These are phyloP conservation scores for Pseudoperonospora humuli DNA, from an alignment of 352 stramenopile genomes.

Conservation along the genomic window DNA sequence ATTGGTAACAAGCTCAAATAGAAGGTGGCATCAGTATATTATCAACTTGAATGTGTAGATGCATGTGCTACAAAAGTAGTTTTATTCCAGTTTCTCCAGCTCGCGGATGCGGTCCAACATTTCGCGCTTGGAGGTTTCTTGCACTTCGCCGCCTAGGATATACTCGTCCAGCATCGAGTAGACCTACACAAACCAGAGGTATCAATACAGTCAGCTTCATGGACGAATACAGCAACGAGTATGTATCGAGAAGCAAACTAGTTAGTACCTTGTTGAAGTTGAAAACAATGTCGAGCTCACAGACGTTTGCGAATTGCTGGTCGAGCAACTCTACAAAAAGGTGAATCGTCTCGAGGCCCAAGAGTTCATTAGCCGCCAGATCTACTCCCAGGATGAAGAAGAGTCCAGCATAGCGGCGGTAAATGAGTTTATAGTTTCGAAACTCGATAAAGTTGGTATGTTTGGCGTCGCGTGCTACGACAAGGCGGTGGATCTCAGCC, in stretches of 20 bases:
- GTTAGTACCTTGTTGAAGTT: slow-evolving; percentile 97
- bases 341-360: slow-evolving; percentile 97
- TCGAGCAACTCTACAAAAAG: slow-evolving; percentile 98
- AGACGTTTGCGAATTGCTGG: slow-evolving; percentile 94
- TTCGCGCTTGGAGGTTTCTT: slow-evolving; percentile 93
- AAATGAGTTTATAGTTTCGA: slow-evolving; percentile 97
- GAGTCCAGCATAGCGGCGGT: slow-evolving; percentile 93
- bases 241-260: too few species aligned
- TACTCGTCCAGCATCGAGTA: slow-evolving; percentile 99
- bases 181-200: slow-evolving; percentile 38
- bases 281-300: slow-evolving; percentile 98
- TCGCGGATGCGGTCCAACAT: slow-evolving; percentile 83
- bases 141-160: slow-evolving; percentile 96
- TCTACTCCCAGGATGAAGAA: slow-evolving; percentile 97
- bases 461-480: slow-evolving; percentile 78
- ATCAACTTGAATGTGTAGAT: too few species aligned
- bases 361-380: slow-evolving; percentile 95
- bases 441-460: slow-evolving; percentile 96
- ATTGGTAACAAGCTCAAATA: too few species aligned
- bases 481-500: slow-evolving; percentile 82
- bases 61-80: too few species aligned
- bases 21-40: too few species aligned
- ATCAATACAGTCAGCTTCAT: background rate
- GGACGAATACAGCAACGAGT: too few species aligned
- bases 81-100: too few species aligned